Evolutionary conservation across 2,329 filamentous ascomycete genomes (phyloP).

Genomic region (Bimuria novae-zelandiae): DNA sequence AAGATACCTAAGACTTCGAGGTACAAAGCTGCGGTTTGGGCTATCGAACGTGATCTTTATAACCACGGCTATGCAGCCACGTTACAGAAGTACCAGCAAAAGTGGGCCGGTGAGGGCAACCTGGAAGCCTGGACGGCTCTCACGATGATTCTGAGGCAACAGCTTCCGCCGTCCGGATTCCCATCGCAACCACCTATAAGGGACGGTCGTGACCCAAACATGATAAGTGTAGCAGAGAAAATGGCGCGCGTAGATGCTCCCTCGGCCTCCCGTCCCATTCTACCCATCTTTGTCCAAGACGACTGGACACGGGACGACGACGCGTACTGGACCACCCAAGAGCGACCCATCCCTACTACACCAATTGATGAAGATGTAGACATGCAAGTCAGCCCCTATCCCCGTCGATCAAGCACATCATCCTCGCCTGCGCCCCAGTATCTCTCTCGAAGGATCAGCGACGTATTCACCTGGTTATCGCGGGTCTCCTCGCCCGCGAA

Average conservation of each 20-base stretch:
- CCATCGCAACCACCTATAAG: constrained; percentile 26
- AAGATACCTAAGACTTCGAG: constrained; percentile 6
- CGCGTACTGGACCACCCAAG: constrained; percentile 25
- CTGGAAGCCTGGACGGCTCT: constrained; percentile 21
- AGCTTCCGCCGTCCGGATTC: constrained; percentile 28
- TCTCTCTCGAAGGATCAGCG: constrained; percentile 12
- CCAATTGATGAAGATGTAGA: background rate
- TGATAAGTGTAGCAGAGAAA: constrained; percentile 27
- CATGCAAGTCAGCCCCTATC: background rate
- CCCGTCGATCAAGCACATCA: background rate
- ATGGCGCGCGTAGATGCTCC: constrained; percentile 22
- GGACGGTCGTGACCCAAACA: background rate
- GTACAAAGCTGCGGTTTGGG: constrained; percentile 11
- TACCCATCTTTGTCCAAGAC: constrained; percentile 25
- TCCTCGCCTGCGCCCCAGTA: constrained; percentile 1
- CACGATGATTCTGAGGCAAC: constrained; percentile 9
- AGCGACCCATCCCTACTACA: background rate
- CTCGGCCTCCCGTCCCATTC: background rate
- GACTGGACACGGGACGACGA: constrained; percentile 34
- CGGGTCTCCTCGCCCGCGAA: background rate
- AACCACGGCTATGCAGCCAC: constrained; percentile 16
- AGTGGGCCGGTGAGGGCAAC: constrained; percentile 20
- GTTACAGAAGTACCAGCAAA: constrained; percentile 10
- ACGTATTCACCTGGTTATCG: constrained; percentile 14
- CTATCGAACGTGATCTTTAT: constrained; percentile 25